These are phyloP conservation scores for Solanum virginianum DNA, from an alignment of 257 asterid genomes.

Conservation along the genomic window DNA sequence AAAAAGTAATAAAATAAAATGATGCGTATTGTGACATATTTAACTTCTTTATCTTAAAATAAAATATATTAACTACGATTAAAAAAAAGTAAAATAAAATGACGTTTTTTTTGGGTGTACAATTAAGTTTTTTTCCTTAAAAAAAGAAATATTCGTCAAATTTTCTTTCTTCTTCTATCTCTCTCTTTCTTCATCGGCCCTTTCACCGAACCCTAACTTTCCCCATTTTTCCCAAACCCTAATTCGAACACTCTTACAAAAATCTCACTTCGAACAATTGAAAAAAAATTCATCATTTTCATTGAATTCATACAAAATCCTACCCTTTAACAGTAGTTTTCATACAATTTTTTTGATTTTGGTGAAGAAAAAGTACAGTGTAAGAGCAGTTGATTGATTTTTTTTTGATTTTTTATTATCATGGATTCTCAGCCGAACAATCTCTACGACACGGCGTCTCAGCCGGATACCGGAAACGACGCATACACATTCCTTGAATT, in stretches of 20 bases:
- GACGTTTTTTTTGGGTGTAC: neutral
- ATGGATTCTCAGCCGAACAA: slow-evolving; percentile 17
- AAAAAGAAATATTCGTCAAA: neutral
- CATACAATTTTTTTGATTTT: neutral
- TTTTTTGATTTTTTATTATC: neutral
- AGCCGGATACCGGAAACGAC: slow-evolving; percentile 88
- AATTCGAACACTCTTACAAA: neutral
- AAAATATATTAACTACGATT: neutral
- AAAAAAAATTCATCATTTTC: neutral
- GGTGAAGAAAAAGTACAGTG: neutral
- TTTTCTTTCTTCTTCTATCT: too few relatives aligned
- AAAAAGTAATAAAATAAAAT: neutral
- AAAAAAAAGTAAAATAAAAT: neutral
- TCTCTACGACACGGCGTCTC: slow-evolving; percentile 91
- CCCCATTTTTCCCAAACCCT: neutral
- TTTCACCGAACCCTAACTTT: neutral
- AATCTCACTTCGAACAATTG: neutral
- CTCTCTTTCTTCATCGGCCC: neutral
- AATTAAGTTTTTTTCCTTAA: neutral
- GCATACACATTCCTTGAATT: slow-evolving; percentile 88
- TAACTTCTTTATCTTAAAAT: neutral
- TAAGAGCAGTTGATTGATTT: neutral
- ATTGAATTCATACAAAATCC: neutral
- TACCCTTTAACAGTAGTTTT: neutral
- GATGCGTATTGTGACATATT: neutral